These are phyloP conservation scores for Metarhizium humberi DNA, from an alignment of 2,329 filamentous ascomycete species.

Conservation along the genomic window DNA sequence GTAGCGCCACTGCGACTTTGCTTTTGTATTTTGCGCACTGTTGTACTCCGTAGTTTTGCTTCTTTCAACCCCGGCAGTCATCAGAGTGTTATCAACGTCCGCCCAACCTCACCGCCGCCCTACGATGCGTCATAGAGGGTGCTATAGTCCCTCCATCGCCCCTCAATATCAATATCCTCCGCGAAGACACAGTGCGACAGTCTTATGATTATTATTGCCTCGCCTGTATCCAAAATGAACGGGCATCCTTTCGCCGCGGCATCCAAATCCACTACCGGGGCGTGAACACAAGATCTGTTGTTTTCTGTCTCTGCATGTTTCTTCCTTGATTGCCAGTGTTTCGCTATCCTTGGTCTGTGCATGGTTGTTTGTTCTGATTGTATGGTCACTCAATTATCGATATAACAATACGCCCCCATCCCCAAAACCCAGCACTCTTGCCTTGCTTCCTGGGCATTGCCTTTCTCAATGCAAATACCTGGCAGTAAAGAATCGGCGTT, in stretches of 20 bases:
- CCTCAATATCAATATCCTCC: slow-evolving; percentile 2
- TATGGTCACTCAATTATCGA: neutral
- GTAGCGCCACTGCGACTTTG: slow-evolving; percentile 4
- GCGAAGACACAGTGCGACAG: slow-evolving; percentile 1
- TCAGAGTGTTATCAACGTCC: slow-evolving; percentile 1
- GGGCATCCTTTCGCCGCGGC: neutral
- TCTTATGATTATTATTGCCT: slow-evolving; percentile 5
- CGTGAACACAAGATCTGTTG: neutral
- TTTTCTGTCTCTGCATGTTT: slow-evolving; percentile 1
- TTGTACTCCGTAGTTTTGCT: slow-evolving; percentile 6
- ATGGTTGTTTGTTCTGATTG: neutral
- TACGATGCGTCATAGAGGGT: slow-evolving; percentile 3
- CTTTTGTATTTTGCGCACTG: slow-evolving; percentile 6
- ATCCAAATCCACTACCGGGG: neutral
- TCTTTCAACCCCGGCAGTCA: neutral
- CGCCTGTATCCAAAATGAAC: neutral
- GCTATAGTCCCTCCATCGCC: slow-evolving; percentile 5
- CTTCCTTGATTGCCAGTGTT: neutral
- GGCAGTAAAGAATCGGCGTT: slow-evolving; percentile 1
- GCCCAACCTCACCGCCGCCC: slow-evolving; percentile 2
- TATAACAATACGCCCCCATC: slow-evolving; percentile 6
- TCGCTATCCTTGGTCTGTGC: neutral
- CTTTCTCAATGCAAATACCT: slow-evolving; percentile 5
- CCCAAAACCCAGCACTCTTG: slow-evolving; percentile 1
- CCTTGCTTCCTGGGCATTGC: slow-evolving; percentile 4